Percentiles rank a stretch among this genome's conserved stretches.
phyloP scores from a whole-genome alignment of 164 flowering plant species.

The Chloranthus sessilifolius region DNA sequence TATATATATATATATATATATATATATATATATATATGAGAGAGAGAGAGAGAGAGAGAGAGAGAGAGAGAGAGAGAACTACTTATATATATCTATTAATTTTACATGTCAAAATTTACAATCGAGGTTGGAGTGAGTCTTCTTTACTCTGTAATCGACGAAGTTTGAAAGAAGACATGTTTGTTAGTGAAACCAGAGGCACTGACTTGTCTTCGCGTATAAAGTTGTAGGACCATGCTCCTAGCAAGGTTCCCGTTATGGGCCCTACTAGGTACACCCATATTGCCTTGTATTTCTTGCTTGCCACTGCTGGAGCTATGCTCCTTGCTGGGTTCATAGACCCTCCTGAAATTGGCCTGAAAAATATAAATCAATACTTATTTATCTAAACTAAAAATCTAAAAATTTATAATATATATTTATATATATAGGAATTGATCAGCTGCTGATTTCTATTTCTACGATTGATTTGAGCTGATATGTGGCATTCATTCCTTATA shows the following conservation, averaged over 20 bases:
- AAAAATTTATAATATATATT: background rate
- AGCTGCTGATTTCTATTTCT: background rate
- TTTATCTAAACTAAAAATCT: background rate
- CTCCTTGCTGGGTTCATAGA: conserved; percentile 91
- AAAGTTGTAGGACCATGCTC: conserved; percentile 58
- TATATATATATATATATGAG: no score
- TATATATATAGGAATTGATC: background rate
- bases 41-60: no score
- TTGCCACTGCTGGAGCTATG: conserved; percentile 79
- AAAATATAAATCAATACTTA: background rate
- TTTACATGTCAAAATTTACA: no score
- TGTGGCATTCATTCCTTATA: no score
- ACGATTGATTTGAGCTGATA: no score
- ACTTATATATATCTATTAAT: no score
- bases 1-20: no score
- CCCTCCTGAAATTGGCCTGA: conserved; percentile 82
- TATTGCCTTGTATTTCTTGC: conserved; percentile 42
- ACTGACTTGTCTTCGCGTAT: conserved; percentile 40
- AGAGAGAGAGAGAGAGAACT: no score
- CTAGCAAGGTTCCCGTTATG: conserved; percentile 48
- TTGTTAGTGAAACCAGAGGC: conserved; percentile 23
- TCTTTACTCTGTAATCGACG: conserved; percentile 27
- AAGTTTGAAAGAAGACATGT: conserved; percentile 35
- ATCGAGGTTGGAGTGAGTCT: no score
- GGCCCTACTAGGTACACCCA: conserved; percentile 85